These are phyloP conservation scores for Schrenkiella parvula DNA, from an alignment of 345 rosid genomes.

Conservation along the genomic window DNA sequence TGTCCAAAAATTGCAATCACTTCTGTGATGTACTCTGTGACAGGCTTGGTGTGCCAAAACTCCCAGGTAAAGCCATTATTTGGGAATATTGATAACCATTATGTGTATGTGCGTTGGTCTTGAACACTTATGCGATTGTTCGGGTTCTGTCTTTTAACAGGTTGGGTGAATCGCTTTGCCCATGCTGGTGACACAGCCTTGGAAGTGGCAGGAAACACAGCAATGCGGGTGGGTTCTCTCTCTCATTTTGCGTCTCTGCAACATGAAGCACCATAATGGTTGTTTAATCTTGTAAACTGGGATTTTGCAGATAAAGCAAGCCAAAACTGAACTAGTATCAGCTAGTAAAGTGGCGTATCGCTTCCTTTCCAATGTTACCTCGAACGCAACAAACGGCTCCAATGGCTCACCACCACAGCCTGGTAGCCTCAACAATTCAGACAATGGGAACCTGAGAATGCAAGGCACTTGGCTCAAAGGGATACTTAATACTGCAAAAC, in stretches of 20 bases:
- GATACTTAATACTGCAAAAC: constrained; percentile 50
- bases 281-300: constrained; percentile 6
- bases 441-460: constrained; percentile 53
- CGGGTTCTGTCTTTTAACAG: constrained; percentile 37
- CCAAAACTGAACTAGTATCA: constrained; percentile 86
- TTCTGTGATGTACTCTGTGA: constrained; percentile 88
- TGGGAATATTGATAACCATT: neutral
- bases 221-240: constrained; percentile 54
- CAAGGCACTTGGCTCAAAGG: constrained; percentile 85
- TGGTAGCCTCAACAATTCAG: constrained; percentile 57
- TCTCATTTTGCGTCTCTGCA: neutral
- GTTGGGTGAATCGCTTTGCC: constrained; percentile 99
- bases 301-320: constrained; percentile 77
- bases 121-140: neutral
- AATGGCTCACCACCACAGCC: constrained; percentile 19
- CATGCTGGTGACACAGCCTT: constrained; percentile 87
- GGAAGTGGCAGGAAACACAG: constrained; percentile 86
- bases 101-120: neutral
- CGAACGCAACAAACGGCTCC: constrained; percentile 32
- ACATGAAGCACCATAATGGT: neutral
- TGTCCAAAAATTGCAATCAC: constrained; percentile 92
- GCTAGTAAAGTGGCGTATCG: constrained; percentile 98
- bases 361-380: constrained; percentile 59
- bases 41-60: constrained; percentile 82
- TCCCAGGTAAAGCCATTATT: constrained; percentile 60